Conservation (phyloP, 2,329 filamentous ascomycete species). For the Akanthomyces muscarius region DNA sequence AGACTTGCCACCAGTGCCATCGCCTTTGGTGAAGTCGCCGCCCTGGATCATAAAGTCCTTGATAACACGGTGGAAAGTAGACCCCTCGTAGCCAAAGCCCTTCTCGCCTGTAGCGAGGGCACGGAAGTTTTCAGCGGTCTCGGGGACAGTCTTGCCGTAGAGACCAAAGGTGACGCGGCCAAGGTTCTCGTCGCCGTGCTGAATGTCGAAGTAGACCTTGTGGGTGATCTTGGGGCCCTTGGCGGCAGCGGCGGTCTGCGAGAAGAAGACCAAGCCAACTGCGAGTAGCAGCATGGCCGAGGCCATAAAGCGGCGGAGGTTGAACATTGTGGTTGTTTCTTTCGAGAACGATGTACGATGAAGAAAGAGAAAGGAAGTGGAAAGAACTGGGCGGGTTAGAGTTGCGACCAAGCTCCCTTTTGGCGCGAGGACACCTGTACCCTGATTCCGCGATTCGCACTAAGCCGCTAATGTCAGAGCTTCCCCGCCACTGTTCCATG, state of each 20-base stretch:
- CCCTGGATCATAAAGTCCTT: conserved; percentile 91
- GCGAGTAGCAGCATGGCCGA: conserved; percentile 73
- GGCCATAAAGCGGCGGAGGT: conserved; percentile 64
- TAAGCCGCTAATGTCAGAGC: conserved; percentile 6
- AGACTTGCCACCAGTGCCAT: conserved; percentile 81
- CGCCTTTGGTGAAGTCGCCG: conserved; percentile 79
- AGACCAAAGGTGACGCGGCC: conserved; percentile 78
- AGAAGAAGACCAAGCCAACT: conserved; percentile 69
- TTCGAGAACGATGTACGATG: conserved; percentile 5
- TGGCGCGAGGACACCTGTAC: conserved; percentile 19
- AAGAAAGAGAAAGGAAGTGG: conserved; percentile 1
- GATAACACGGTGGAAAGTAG: conserved; percentile 85
- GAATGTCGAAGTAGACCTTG: conserved; percentile 89
- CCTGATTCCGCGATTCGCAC: conserved; percentile 13
- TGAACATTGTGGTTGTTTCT: conserved; percentile 60
- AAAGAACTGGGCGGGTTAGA: conserved; percentile 21
- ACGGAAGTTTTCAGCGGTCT: conserved; percentile 71
- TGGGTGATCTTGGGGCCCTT: conserved; percentile 94
- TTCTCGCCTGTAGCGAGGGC: conserved; percentile 81
- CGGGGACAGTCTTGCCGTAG: conserved; percentile 82
- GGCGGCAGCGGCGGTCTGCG: conserved; percentile 66
- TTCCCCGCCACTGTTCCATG: conserved; percentile 12
- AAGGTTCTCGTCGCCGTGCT: conserved; percentile 67
- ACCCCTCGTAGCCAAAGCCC: conserved; percentile 78
- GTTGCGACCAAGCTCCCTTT: conserved; percentile 11